Conservation (phyloP, 108 stramenopile genomes). For the Chaetoceros muelleri region DNA sequence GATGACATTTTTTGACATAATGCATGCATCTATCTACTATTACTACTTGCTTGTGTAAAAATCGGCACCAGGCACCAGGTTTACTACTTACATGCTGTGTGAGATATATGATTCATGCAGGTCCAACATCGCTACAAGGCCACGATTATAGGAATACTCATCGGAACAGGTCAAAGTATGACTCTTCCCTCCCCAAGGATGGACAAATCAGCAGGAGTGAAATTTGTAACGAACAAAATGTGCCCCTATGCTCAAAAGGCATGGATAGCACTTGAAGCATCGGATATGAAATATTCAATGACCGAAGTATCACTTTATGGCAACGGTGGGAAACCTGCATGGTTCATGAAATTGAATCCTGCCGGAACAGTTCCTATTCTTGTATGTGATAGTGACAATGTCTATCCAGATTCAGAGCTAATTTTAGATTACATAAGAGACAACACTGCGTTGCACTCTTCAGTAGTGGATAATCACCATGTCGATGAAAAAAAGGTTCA, state of each 20-base stretch:
- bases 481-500: slow-evolving; percentile 12
- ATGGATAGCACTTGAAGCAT: slow-evolving; percentile 67
- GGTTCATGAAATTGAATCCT: slow-evolving; percentile 75
- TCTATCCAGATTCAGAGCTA: slow-evolving; percentile 62
- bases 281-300: slow-evolving; percentile 34
- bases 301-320: slow-evolving; percentile 63
- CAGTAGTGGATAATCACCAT: not conserved
- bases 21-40: too few relatives aligned
- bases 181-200: too few relatives aligned
- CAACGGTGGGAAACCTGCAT: slow-evolving; percentile 66
- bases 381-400: slow-evolving; percentile 16
- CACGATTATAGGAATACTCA: too few relatives aligned
- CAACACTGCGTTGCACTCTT: slow-evolving; percentile 11
- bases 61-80: too few relatives aligned
- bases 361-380: slow-evolving; percentile 66
- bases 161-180: too few relatives aligned
- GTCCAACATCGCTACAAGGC: too few relatives aligned
- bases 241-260: slow-evolving; percentile 73
- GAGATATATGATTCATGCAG: too few relatives aligned
- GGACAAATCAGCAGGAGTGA: too few relatives aligned
- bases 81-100: too few relatives aligned
- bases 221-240: slow-evolving; percentile 69
- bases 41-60: too few relatives aligned
- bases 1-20: too few relatives aligned
- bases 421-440: slow-evolving; percentile 44